These are phyloP conservation scores for Danielozyma ontarioensis DNA, from an alignment of 805 yeast species.

Conservation along the genomic window DNA sequence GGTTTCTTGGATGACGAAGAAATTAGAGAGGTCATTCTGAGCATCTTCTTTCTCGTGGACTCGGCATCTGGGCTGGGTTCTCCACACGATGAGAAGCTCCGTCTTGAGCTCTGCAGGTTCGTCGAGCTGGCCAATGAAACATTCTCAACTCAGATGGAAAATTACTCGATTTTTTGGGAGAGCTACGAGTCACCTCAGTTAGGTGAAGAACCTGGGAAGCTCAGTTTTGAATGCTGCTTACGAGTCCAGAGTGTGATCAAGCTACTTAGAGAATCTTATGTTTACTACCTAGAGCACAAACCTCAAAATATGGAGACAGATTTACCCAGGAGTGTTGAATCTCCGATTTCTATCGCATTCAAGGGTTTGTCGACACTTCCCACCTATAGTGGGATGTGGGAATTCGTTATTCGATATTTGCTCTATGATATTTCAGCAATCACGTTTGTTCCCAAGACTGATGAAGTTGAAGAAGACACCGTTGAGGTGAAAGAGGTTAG, in stretches of 20 bases:
- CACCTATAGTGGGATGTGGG: conserved; percentile 30
- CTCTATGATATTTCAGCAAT: conserved; percentile 41
- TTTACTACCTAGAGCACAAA: conserved; percentile 7
- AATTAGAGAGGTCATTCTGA: conserved; percentile 12
- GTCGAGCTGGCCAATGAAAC: conserved; percentile 41
- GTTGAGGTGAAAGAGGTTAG: conserved; percentile 25
- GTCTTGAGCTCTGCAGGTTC: conserved; percentile 51
- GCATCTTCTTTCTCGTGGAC: conserved; percentile 10
- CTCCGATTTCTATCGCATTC: conserved; percentile 18
- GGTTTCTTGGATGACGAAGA: conserved; percentile 66
- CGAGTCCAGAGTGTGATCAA: conserved; percentile 14
- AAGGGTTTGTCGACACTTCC: conserved; percentile 29
- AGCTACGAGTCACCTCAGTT: conserved; percentile 18
- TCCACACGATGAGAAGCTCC: conserved; percentile 23
- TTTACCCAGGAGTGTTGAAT: conserved; percentile 6
- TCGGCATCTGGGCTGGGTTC: too few relatives aligned
- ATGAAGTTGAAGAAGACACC: conserved; percentile 8
- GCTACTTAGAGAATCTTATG: conserved; percentile 7
- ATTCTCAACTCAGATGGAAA: conserved; percentile 30
- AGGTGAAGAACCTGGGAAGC: conserved; percentile 14
- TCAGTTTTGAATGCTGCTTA: conserved; percentile 17
- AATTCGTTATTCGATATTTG: conserved; percentile 34
- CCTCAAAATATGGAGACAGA: conserved; percentile 3
- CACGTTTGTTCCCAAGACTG: conserved; percentile 9
- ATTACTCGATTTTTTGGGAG: conserved; percentile 25